Conservation (phyloP, 148 eudicot species). For the Drosera capensis region DNA sequence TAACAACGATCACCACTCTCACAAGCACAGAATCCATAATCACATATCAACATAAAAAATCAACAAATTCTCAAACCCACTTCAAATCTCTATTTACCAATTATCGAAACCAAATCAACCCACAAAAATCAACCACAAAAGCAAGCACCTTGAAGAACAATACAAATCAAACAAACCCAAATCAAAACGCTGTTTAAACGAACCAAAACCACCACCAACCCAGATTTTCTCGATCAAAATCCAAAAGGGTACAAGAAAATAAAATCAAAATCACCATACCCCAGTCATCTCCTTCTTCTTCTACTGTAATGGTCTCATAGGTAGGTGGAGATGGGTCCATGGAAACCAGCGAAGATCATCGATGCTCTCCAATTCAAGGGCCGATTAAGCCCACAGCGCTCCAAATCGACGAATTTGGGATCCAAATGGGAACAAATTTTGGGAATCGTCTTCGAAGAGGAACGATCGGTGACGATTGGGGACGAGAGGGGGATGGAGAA, state of each 20-base stretch:
- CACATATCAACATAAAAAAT: too few relatives aligned
- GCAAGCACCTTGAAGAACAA: too few relatives aligned
- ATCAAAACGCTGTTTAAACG: too few relatives aligned
- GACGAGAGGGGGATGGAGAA: neutral
- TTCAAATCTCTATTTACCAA: too few relatives aligned
- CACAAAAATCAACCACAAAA: too few relatives aligned
- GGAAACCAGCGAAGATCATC: constrained; percentile 47
- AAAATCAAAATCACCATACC: constrained; percentile 18
- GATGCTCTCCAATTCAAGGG: constrained; percentile 28
- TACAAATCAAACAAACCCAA: too few relatives aligned
- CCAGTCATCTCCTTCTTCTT: constrained; percentile 70
- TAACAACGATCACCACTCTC: too few relatives aligned
- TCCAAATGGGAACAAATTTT: neutral
- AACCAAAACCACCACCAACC: too few relatives aligned
- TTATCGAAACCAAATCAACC: too few relatives aligned
- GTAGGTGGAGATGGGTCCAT: constrained; percentile 48
- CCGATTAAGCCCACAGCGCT: constrained; percentile 35
- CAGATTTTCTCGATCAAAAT: neutral
- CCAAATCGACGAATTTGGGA: constrained; percentile 1
- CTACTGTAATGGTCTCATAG: constrained; percentile 32
- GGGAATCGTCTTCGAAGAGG: neutral
- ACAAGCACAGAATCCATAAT: too few relatives aligned
- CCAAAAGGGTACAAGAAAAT: neutral
- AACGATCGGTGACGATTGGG: neutral
- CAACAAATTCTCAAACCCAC: too few relatives aligned